Base-by-base conservation (phyloP, 73 alveolate species). In the Effrenium voratum region DNA sequence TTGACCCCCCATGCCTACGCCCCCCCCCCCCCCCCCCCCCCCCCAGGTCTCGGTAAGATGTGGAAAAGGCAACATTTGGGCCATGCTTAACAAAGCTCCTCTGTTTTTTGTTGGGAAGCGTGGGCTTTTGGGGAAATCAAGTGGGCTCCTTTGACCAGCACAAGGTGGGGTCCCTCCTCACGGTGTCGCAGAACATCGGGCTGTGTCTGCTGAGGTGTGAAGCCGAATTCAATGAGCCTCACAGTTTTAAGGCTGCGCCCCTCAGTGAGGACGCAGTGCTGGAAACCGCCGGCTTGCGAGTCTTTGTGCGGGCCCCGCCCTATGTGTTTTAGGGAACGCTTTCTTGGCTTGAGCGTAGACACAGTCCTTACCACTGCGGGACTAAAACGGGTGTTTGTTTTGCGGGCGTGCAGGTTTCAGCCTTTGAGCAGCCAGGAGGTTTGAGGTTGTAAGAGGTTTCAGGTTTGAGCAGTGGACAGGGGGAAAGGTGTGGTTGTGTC, bases 271-370 rank as follows among this genome's bases (percentile, higher is more conserved):
- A 22, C 76, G 47, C 28, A 22, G 80, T 68, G 55, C 36, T 90
- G 36, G 59, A 68, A 8, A 60, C 97, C 43, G 73, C 86, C 22
- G 76, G 75, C 19, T 70, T 76, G 73, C 97, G 36, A 10, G 45
- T 90, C 24, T 59, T 90, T 16, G 72, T 90, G 16, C 87, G 97
- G 73, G 87, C 97, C 34, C 97, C 97, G 5, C 97, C 97, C 4
- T 90, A 90, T 68, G 97, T 76, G 6, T 90, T 90, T 41, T n/a
- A 66, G 41, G 49, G 73, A n/a, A 12, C 0, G 36, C 40, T 30
- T n/a, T 66, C 16, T n/a, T 66, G 79, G n/a, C 79, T 22, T 22
- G 28, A 22, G 72, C 72, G n/a, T 57, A 22, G 16, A 30, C 72
- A 57, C 16, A 57, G 83, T 15, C 22, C 15, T 30, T 45, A 44